Percentiles rank a stretch among this genome's conserved stretches.
Evolutionary conservation across 768 basidiomycete genomes (phyloP).

Genomic region (Paxillus involutus): DNA sequence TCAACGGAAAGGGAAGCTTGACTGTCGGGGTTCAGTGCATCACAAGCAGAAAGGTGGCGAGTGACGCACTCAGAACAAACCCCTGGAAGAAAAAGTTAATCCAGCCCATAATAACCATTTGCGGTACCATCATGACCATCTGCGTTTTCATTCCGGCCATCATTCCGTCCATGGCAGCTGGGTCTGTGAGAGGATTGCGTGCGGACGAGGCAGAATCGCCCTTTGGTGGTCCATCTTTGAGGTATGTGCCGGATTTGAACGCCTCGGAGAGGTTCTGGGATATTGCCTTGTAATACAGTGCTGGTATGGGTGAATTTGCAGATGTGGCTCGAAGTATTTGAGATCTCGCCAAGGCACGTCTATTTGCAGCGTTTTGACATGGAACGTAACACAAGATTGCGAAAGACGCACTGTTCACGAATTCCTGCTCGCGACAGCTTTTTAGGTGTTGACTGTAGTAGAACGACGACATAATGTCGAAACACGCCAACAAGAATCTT

Average conservation of each 20-base stretch:
- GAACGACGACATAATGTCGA: slow-evolving; percentile 86
- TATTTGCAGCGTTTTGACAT: slow-evolving; percentile 20
- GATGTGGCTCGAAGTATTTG: slow-evolving; percentile 83
- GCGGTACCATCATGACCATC: slow-evolving; percentile 98
- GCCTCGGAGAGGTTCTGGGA: slow-evolving; percentile 72
- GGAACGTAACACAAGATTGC: background rate
- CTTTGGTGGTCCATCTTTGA: slow-evolving; percentile 81
- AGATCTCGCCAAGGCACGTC: slow-evolving; percentile 78
- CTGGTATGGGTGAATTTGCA: slow-evolving; percentile 78
- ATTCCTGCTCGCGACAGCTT: slow-evolving; percentile 73
- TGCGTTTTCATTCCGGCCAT: slow-evolving; percentile 99
- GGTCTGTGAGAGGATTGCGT: slow-evolving; percentile 86
- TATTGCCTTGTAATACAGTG: slow-evolving; percentile 68
- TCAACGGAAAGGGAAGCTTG: slow-evolving; percentile 95
- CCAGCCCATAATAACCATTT: slow-evolving; percentile 99
- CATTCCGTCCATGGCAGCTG: slow-evolving; percentile 94
- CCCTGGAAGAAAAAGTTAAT: slow-evolving; percentile 99
- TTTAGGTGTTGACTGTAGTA: slow-evolving; percentile 84
- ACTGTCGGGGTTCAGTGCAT: slow-evolving; percentile 48
- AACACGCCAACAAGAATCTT: slow-evolving; percentile 92
- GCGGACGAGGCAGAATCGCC: slow-evolving; percentile 57
- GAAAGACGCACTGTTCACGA: slow-evolving; percentile 82
- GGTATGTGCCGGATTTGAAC: slow-evolving; percentile 74
- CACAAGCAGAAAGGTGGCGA: background rate
- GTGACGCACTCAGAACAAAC: slow-evolving; percentile 88